These are phyloP conservation scores for Cryptococcus wingfieldii DNA, from an alignment of 1,284 basidiomycete species.

Conservation along the genomic window DNA sequence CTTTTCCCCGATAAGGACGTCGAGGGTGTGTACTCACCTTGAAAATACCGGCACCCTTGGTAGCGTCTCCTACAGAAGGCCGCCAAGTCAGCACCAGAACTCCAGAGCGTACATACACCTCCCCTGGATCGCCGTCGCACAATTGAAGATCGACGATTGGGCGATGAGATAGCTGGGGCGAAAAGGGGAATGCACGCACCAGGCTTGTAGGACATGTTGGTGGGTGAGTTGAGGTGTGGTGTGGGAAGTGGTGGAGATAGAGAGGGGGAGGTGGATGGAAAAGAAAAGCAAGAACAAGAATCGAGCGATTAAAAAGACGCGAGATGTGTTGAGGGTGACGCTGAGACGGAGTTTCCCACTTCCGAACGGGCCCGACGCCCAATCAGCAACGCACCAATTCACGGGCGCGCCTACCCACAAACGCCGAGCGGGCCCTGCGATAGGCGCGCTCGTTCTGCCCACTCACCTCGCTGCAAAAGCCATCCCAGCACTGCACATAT, in stretches of 20 bases:
- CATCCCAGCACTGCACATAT: background rate
- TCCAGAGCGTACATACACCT: too few species aligned
- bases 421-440: background rate
- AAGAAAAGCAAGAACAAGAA: background rate
- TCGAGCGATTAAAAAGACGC: slow-evolving; percentile 1
- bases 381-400: slow-evolving; percentile 3
- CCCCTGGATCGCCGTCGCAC: too few species aligned
- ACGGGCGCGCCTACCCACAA: slow-evolving; percentile 1
- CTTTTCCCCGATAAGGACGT: background rate
- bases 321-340: background rate
- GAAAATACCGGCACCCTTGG: slow-evolving; percentile 86
- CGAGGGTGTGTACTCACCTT: slow-evolving; percentile 50
- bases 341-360: slow-evolving; percentile 2
- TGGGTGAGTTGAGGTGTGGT: background rate
- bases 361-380: slow-evolving; percentile 16
- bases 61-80: slow-evolving; percentile 64
- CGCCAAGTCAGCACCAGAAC: background rate
- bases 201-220: slow-evolving; percentile 13
- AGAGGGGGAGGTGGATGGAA: slow-evolving; percentile 2
- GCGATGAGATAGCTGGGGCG: too few species aligned
- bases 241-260: background rate
- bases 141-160: too few species aligned
- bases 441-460: background rate
- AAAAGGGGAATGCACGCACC: slow-evolving; percentile 12
- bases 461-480: background rate